Evolutionary conservation across 1,139 yeast species (phyloP), one percentile per base, ranked within the genome.

Genomic region (Yamadazyma pseudoaaseri): DNA sequence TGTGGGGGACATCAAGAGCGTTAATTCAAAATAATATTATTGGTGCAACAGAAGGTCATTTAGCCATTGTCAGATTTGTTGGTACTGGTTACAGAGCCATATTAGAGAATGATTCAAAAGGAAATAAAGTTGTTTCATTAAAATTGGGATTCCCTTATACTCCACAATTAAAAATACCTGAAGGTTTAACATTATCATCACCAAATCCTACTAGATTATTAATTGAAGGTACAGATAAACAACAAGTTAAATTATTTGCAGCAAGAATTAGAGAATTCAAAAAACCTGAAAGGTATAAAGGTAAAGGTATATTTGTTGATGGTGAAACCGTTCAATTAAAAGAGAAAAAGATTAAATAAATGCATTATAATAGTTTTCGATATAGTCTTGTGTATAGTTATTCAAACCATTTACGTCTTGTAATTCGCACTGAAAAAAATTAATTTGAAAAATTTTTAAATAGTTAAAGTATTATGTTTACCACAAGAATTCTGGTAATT

Each of bases 231-330:
- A 65, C 80, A 31, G 83, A 92, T 62, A 86, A 86, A 60, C 96
- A 90, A 59, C 82, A 82, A 54, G 92, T 94, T 26, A 84, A 81
- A 52, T 73, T 83, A 40, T 86, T 87, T 60, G 98, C 98, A 13
- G 96, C 96, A 14, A 76, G 79, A 38, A 74, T 94, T 47, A 81
- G 98, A 59, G 79, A 78, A 49, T 79, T 78, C 69, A 86, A 87
- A 60, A 95, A 95, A 42, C 99, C 99, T 26, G 99, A 94, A 64
- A 97, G 97, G 26, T 94, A 94, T 62, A 94, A 94, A 65, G 98
- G 98, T 56, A 94, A 94, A 62, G 99, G 99, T 53, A 85, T 94
- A 36, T 94, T 84, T 56, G 84, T 94, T 35, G 86, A 90, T 60
- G 84, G 81, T 52, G 97, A 92, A 65, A 89, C 95, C 34, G 83